Conservation (phyloP, 176 grass and related monocot species). For the Phyllostachys edulis region DNA sequence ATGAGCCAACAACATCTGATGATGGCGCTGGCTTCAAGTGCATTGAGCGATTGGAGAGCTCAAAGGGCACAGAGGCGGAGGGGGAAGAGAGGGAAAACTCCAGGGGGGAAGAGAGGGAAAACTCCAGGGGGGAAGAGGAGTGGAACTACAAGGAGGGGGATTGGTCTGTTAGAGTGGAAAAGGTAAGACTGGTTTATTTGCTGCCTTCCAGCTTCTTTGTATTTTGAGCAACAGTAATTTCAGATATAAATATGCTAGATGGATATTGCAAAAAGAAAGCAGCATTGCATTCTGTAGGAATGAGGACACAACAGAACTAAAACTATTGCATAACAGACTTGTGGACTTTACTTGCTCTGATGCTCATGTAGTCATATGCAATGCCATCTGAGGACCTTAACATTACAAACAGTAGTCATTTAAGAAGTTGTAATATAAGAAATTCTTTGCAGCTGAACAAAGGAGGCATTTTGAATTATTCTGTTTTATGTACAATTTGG, state of each 20-base stretch:
- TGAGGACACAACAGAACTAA: neutral
- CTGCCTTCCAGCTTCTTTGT: neutral
- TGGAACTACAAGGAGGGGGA: constrained; percentile 11
- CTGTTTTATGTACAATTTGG: neutral
- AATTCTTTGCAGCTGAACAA: neutral
- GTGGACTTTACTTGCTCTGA: neutral
- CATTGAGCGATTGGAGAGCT: neutral
- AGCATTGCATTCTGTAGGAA: neutral
- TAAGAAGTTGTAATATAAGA: neutral
- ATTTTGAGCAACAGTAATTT: constrained; percentile 1
- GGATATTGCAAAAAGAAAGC: neutral
- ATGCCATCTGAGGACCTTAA: neutral
- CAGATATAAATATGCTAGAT: neutral
- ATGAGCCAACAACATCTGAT: constrained; percentile 35
- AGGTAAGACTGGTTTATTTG: constrained; percentile 31
- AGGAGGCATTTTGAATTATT: neutral
- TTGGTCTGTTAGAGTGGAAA: constrained; percentile 40
- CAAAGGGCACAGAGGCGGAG: neutral
- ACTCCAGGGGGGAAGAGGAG: constrained; percentile 8
- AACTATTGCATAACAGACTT: neutral
- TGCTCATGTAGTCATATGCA: neutral
- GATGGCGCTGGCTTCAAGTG: constrained; percentile 16
- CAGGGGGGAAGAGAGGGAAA: neutral
- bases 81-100: neutral
- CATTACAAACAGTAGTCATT: neutral